phyloP scores from a whole-genome alignment of 208 protist genomes.

The Strigomonas oncopelti region DNA sequence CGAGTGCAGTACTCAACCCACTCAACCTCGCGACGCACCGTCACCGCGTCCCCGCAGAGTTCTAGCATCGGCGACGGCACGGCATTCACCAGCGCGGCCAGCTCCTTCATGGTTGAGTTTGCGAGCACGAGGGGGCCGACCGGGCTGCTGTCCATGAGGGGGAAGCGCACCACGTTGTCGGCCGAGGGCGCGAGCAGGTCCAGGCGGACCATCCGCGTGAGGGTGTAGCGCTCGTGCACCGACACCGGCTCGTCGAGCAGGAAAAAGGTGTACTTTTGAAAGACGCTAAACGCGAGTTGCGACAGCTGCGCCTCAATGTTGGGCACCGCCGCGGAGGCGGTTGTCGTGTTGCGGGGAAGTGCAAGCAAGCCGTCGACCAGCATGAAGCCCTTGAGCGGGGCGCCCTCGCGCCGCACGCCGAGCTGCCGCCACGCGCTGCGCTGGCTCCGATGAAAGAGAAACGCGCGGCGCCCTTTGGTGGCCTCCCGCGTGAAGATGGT shows the following conservation, averaged over 20 bases:
- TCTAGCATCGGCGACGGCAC: conserved; percentile 29
- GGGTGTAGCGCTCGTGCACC: neutral
- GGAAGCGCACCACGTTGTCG: neutral
- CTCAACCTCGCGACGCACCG: neutral
- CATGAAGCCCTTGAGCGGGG: neutral
- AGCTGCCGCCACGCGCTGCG: conserved; percentile 16
- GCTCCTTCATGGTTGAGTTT: conserved; percentile 14
- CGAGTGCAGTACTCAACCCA: neutral
- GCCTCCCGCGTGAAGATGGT: neutral
- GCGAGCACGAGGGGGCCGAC: conserved; percentile 21
- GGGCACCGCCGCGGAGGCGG: neutral
- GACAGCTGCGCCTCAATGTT: conserved; percentile 10
- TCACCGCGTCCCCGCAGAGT: conserved; percentile 27
- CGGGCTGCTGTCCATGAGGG: conserved; percentile 1
- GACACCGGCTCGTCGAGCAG: conserved; percentile 1
- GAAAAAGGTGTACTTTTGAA: conserved; percentile 23
- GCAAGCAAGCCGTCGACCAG: neutral
- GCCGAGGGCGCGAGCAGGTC: neutral
- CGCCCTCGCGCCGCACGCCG: neutral
- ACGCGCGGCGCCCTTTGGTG: conserved; percentile 7
- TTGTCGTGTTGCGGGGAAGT: neutral
- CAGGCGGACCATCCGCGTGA: conserved; percentile 2
- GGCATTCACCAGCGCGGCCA: conserved; percentile 14
- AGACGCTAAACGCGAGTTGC: conserved; percentile 17
- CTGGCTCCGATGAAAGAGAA: conserved; percentile 20